These are phyloP conservation scores for Breviolum minutum DNA, from an alignment of 73 alveolate genomes.

Conservation along the genomic window DNA sequence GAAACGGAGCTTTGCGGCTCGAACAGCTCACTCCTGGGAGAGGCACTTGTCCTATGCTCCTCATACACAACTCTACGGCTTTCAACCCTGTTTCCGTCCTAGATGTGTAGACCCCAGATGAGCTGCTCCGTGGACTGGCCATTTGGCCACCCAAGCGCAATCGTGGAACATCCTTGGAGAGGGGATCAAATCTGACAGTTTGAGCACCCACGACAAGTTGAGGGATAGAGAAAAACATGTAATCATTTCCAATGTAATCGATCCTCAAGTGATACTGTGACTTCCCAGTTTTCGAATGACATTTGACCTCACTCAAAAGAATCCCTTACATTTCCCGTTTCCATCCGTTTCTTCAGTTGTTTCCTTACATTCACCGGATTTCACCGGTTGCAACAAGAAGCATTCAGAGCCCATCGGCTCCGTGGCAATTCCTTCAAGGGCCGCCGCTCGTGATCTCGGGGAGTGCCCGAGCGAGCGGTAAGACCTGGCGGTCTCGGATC, in stretches of 20 bases:
- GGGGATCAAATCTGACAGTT: not conserved
- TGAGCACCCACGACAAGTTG: not conserved
- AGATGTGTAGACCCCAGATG: constrained; percentile 15
- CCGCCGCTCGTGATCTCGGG: constrained; percentile 56
- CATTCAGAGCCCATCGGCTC: not conserved
- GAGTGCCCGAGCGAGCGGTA: constrained; percentile 20
- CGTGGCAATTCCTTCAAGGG: not conserved
- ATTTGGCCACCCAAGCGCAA: constrained; percentile 25
- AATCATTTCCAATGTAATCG: not conserved
- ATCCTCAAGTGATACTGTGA: no score
- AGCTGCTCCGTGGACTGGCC: constrained; percentile 36
- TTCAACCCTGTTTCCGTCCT: not conserved
- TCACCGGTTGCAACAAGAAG: not conserved
- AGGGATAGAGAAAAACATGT: not conserved
- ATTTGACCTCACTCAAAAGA: not conserved
- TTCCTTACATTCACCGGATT: not conserved
- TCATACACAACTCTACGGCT: not conserved
- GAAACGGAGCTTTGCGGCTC: constrained; percentile 21
- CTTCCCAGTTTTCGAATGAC: no score
- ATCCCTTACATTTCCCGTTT: not conserved
- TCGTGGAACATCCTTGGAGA: constrained; percentile 21
- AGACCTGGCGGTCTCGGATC: constrained; percentile 1
- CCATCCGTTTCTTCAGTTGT: not conserved
- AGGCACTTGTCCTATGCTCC: no score
- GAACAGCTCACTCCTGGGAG: constrained; percentile 3